phyloP scores from a whole-genome alignment of 305 asterid species.

The Plantago coronopus region DNA sequence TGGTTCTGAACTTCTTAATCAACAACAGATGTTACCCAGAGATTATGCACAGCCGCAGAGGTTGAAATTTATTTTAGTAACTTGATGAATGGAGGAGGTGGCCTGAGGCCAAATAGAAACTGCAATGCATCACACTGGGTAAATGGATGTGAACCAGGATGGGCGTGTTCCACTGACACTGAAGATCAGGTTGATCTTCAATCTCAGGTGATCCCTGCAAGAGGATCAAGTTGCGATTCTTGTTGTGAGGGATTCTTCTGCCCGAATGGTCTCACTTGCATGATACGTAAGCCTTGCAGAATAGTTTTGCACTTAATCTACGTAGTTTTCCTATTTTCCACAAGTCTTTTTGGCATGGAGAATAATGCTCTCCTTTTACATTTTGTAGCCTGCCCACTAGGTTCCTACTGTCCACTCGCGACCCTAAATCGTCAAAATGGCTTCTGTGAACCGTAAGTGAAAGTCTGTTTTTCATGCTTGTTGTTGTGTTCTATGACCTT shows the following conservation, averaged over 20 bases:
- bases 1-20: conserved; percentile 18
- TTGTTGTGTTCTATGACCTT: not conserved
- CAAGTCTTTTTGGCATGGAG: too few relatives aligned
- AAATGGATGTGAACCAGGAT: conserved; percentile 90
- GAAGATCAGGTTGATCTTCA: conserved; percentile 35
- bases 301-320: not conserved
- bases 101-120: conserved; percentile 55
- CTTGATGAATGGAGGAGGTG: conserved; percentile 35
- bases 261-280: conserved; percentile 84
- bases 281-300: conserved; percentile 71
- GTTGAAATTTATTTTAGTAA: conserved; percentile 49
- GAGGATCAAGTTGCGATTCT: conserved; percentile 60
- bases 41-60: conserved; percentile 85
- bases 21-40: conserved; percentile 48
- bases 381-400: conserved; percentile 87
- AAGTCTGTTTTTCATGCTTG: conserved; percentile 16
- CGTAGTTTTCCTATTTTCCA: not conserved
- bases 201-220: conserved; percentile 43
- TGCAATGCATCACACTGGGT: conserved; percentile 74
- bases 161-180: conserved; percentile 64
- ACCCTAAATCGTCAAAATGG: conserved; percentile 47
- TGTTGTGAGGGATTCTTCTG: conserved; percentile 96
- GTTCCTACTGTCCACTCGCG: conserved; percentile 88
- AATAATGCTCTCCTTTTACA: not conserved
- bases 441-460: conserved; percentile 80